These are phyloP conservation scores for Mycena sp. DNA, from an alignment of 1,284 basidiomycete species.

Conservation along the genomic window DNA sequence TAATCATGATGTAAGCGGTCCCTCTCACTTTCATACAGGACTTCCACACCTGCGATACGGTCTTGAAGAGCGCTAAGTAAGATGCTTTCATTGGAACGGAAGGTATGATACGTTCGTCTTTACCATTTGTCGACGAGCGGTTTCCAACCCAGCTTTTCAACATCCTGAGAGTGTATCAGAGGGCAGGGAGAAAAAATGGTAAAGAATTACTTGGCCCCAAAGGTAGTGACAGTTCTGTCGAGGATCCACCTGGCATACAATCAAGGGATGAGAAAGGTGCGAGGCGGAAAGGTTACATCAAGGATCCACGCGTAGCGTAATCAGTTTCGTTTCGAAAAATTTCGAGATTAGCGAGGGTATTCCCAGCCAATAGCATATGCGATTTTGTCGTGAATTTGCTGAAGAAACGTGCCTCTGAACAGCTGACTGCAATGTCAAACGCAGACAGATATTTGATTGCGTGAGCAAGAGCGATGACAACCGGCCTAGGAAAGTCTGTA, in stretches of 20 bases:
- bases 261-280: neutral
- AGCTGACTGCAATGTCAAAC: conserved; percentile 81
- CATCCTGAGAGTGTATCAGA: no score
- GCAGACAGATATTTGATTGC: conserved; percentile 80
- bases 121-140: conserved; percentile 84
- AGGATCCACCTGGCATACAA: conserved; percentile 63
- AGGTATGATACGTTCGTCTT: conserved; percentile 48
- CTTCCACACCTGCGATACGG: conserved; percentile 86
- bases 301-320: conserved; percentile 75
- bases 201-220: no score
- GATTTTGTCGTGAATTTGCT: conserved; percentile 79
- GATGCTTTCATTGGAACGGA: neutral
- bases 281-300: conserved; percentile 62
- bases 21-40: no score
- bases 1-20: no score
- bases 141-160: conserved; percentile 87
- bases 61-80: conserved; percentile 72
- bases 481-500: conserved; percentile 76
- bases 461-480: conserved; percentile 82
- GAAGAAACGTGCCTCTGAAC: conserved; percentile 83
- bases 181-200: no score
- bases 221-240: conserved; percentile 88
- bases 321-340: conserved; percentile 93
- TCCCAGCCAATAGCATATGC: conserved; percentile 91
- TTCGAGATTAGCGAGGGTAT: conserved; percentile 91